Conservation (phyloP, 2,329 filamentous ascomycete species). For the Epicoccum sorghinum region DNA sequence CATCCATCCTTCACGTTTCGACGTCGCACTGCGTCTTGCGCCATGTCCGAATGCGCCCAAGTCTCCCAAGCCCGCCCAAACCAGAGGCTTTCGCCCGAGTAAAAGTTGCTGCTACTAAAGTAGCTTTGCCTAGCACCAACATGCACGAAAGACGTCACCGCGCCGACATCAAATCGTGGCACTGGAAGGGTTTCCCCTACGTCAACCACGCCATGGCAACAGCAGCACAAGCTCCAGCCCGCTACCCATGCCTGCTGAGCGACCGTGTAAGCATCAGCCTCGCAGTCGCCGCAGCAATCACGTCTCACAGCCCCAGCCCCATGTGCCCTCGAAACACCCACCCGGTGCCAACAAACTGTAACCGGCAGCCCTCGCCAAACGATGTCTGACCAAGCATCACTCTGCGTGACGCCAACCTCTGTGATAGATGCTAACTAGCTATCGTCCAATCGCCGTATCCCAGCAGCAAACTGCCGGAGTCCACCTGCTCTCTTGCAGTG, state of each 20-base stretch:
- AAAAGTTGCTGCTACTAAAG: constrained; percentile 16
- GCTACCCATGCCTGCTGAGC: constrained; percentile 3
- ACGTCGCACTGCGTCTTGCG: constrained; percentile 14
- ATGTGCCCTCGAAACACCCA: constrained; percentile 13
- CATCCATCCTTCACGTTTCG: constrained; percentile 15
- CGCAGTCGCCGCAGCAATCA: constrained; percentile 29
- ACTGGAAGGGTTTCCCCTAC: constrained; percentile 8
- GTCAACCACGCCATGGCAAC: constrained; percentile 6
- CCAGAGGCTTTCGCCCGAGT: constrained; percentile 9
- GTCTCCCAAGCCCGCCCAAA: constrained; percentile 10
- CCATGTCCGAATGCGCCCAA: constrained; percentile 8
- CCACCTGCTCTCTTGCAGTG: constrained; percentile 1
- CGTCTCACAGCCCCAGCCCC: constrained; percentile 18
- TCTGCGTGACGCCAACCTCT: constrained; percentile 5
- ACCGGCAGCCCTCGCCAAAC: constrained; percentile 13
- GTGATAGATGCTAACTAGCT: background rate
- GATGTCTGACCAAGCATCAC: constrained; percentile 4
- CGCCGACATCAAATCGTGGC: constrained; percentile 12
- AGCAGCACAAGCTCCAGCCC: background rate
- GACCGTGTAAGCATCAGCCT: constrained; percentile 22
- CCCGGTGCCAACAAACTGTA: background rate
- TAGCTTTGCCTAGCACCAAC: constrained; percentile 18
- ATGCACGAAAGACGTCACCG: constrained; percentile 28
- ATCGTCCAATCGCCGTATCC: constrained; percentile 19
- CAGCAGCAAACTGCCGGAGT: constrained; percentile 13